Evolutionary conservation across 2,329 filamentous ascomycete species (phyloP), one percentile per base, ranked within the genome.

Genomic region (Colletotrichum chrysophilum): DNA sequence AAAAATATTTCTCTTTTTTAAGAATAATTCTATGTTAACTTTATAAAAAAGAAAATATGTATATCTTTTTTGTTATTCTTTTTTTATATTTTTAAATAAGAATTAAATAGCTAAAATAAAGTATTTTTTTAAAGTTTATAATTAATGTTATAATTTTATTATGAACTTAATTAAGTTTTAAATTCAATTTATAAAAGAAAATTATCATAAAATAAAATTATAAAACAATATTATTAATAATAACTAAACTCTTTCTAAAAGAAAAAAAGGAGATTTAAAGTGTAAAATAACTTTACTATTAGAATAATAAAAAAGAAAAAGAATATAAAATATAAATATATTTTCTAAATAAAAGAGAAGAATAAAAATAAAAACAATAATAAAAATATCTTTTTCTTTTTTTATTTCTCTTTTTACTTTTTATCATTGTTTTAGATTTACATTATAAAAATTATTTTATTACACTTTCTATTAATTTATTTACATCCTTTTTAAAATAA

Each of bases 261-360:
- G 13, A 12, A 24, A 12, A 55, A 24, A 14, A 55, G 24, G 9
- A 24, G 14, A 55, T 14, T 1, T 38, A 38, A 18, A 4, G 0
- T 38, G 18, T 38, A 38, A 18, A 38, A 38, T 38, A 38, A 38
- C 2, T 3, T 38, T 18, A 38, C 1, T 38, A 38, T 38, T 38
- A 38, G 0, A 0, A 38, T 38, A 38, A 8, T 18, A 38, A 24
- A 55, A 0, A 55, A 1, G 3, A 55, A 14, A 4, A 2, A n/a
- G 24, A 55, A 55, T 14, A 12, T n/a, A n/a, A n/a, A 12, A 55
- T n/a, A 21, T 55, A 55, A 0, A 21, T 21, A 24, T 55, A 24
- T 1, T 55, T 21, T 55, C 3, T 21, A 21, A 0, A 24, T 55
- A 55, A 55, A 5, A 55, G 5, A 24, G 4, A 36, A 16, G 2